Percentiles rank a stretch among this genome's conserved stretches.
Evolutionary conservation across 805 yeast genomes (phyloP).

Genomic region (Maudiozyma turicensis): DNA sequence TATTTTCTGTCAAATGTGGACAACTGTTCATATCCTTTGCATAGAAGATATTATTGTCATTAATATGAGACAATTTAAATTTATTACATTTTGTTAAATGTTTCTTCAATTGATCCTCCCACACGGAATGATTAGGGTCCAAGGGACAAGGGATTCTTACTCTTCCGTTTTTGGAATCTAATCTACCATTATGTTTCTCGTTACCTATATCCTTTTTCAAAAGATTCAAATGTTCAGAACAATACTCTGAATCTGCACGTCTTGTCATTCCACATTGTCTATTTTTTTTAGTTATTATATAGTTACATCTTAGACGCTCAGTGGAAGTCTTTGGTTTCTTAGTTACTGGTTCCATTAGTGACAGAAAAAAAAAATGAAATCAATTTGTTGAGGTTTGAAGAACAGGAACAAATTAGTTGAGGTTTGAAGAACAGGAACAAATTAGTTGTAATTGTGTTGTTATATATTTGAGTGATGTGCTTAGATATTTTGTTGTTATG

Average conservation of each 20-base stretch:
- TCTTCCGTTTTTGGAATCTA: not conserved
- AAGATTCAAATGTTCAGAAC: constrained; percentile 71
- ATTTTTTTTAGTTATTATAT: constrained; percentile 17
- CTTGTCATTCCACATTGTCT: constrained; percentile 29
- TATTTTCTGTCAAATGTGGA: not conserved
- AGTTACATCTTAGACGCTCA: constrained; percentile 17
- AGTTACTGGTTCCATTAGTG: not conserved
- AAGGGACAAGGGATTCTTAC: constrained; percentile 55
- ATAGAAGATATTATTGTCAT: constrained; percentile 42
- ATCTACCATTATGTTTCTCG: not conserved
- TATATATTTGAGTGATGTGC: too few relatives aligned
- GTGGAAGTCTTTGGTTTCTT: not conserved
- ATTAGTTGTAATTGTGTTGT: too few relatives aligned
- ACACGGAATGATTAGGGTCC: constrained; percentile 66
- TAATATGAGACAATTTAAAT: constrained; percentile 24
- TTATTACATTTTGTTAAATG: constrained; percentile 60
- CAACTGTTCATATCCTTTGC: constrained; percentile 35
- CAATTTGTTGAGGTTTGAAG: too few relatives aligned
- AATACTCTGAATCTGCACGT: constrained; percentile 21
- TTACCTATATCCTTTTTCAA: constrained; percentile 30
- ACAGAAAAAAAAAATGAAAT: too few relatives aligned
- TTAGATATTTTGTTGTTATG: too few relatives aligned
- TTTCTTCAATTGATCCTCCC: constrained; percentile 42
- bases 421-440: too few relatives aligned
- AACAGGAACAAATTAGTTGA: too few relatives aligned